These are phyloP conservation scores for Debaryomyces psychrophilus DNA, from an alignment of 1,139 yeast genomes.

Conservation along the genomic window DNA sequence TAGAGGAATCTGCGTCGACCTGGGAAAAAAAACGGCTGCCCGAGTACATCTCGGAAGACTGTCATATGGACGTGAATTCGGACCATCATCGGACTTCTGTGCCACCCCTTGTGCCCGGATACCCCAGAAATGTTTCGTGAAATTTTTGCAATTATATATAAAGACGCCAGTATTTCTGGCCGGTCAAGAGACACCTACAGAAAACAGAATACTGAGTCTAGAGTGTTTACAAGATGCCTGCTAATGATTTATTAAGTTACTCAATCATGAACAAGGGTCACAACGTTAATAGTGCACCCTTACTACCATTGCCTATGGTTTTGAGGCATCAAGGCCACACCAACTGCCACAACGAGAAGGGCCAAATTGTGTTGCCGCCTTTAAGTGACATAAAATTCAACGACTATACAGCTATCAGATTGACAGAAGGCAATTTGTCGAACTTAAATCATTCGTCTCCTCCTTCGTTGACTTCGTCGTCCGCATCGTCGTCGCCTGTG, in stretches of 20 bases:
- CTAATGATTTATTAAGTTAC: slow-evolving; percentile 37
- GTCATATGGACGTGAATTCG: slow-evolving; percentile 2
- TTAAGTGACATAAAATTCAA: slow-evolving; percentile 13
- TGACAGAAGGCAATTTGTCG: slow-evolving; percentile 23
- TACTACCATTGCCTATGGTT: slow-evolving; percentile 11
- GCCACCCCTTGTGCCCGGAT: slow-evolving; percentile 11
- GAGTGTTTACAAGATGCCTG: slow-evolving; percentile 21
- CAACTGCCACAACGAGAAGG: slow-evolving; percentile 3
- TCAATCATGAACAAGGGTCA: slow-evolving; percentile 36
- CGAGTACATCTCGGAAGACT: slow-evolving; percentile 1
- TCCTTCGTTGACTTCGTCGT: slow-evolving; percentile 20
- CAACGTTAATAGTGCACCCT: slow-evolving; percentile 15
- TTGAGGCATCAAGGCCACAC: slow-evolving; percentile 7
- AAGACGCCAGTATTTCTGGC: slow-evolving; percentile 5
- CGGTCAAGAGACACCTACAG: neutral
- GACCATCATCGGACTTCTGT: slow-evolving; percentile 9
- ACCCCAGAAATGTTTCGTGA: slow-evolving; percentile 13
- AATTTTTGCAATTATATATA: slow-evolving; percentile 11
- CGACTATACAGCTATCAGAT: slow-evolving; percentile 10
- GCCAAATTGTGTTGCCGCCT: slow-evolving; percentile 22
- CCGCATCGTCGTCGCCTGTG: slow-evolving; percentile 14
- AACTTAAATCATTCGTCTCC: slow-evolving; percentile 13
- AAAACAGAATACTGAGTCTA: neutral
- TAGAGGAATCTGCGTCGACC: neutral
- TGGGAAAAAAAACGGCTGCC: neutral